Conservation (phyloP, 768 basidiomycete species). For the Boletus speciosus region DNA sequence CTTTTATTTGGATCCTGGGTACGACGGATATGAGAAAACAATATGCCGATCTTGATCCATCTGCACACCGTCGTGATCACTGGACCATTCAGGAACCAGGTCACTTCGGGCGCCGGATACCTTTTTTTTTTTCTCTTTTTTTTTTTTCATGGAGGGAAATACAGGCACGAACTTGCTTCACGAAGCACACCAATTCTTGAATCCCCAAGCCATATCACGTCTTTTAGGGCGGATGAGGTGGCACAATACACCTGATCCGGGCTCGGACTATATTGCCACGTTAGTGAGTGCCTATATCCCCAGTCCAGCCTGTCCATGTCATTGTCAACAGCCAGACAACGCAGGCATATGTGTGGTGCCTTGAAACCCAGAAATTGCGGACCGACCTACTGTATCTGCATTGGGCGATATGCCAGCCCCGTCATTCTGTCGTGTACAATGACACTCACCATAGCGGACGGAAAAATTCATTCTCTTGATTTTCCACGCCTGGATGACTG, state of each 20-base stretch:
- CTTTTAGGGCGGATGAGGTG: not conserved
- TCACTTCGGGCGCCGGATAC: slow-evolving; percentile 24
- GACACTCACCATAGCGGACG: not conserved
- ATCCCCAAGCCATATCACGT: slow-evolving; percentile 7
- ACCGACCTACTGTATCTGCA: not conserved
- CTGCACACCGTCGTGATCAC: slow-evolving; percentile 16
- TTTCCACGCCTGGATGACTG: not conserved
- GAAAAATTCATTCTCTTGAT: not conserved
- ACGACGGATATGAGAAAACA: slow-evolving; percentile 23
- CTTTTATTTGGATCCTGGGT: slow-evolving; percentile 20
- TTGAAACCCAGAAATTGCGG: not conserved
- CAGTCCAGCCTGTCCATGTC: no score
- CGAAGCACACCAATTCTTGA: slow-evolving; percentile 9
- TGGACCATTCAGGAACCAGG: slow-evolving; percentile 23
- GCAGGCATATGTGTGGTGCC: no score
- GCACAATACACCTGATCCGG: not conserved
- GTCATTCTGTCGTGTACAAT: not conserved
- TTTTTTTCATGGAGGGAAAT: slow-evolving; percentile 5
- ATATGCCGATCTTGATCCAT: slow-evolving; percentile 19
- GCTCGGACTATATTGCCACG: no score
- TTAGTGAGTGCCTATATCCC: slow-evolving; percentile 1
- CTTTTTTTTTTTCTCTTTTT: slow-evolving; percentile 2
- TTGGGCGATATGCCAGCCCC: not conserved
- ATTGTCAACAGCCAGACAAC: no score
- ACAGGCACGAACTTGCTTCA: slow-evolving; percentile 21